Evolutionary conservation across 768 basidiomycete genomes (phyloP).

Genomic region (Pulveroboletus sp.): DNA sequence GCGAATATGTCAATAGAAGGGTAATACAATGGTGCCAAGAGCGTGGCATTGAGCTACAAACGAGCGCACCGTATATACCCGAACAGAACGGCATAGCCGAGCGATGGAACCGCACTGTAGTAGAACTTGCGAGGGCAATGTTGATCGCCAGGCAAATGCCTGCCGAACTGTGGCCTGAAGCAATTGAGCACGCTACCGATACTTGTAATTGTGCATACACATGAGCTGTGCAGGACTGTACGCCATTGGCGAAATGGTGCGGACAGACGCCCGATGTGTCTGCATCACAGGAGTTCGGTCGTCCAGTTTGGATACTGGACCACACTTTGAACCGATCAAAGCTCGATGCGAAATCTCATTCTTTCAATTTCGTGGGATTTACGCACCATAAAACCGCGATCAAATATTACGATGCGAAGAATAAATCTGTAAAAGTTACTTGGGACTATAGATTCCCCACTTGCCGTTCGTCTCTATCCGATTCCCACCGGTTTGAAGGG

Average conservation of each 20-base stretch:
- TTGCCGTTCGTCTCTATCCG: too few relatives aligned
- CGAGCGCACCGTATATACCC: constrained; percentile 36
- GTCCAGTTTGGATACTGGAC: not conserved
- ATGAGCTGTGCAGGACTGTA: not conserved
- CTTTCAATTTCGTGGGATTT: not conserved
- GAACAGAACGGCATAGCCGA: constrained; percentile 39
- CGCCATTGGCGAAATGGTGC: constrained; percentile 9
- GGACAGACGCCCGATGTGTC: not conserved
- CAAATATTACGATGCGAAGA: too few relatives aligned
- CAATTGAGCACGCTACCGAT: constrained; percentile 31
- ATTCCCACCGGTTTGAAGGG: too few relatives aligned
- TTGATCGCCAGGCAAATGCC: constrained; percentile 22
- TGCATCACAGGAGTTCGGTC: not conserved
- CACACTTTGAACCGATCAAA: not conserved
- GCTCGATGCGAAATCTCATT: not conserved
- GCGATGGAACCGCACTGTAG: constrained; percentile 31
- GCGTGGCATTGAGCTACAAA: constrained; percentile 29
- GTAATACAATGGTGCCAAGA: constrained; percentile 18
- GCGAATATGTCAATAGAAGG: constrained; percentile 27
- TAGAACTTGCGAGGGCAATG: constrained; percentile 33
- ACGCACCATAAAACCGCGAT: too few relatives aligned
- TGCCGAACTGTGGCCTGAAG: too few relatives aligned
- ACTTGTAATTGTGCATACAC: constrained; percentile 21
- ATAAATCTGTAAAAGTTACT: too few relatives aligned
- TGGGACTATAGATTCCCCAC: too few relatives aligned